phyloP scores from a whole-genome alignment of 148 eudicot genomes.

The Pharnaceum exiguum region DNA sequence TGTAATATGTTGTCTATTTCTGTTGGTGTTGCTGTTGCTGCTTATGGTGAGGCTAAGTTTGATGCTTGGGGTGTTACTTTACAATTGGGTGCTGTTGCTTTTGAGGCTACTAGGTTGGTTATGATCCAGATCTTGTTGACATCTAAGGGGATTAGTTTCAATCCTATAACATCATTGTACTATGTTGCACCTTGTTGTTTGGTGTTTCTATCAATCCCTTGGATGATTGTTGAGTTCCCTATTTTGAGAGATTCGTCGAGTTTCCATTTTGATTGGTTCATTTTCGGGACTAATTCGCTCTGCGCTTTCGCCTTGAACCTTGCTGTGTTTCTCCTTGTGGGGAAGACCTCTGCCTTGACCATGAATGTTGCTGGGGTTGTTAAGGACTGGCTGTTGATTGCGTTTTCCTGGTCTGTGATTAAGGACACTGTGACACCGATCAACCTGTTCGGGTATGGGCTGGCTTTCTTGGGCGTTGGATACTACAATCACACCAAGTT shows the following conservation, averaged over 20 bases:
- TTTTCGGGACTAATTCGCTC: slow-evolving; percentile 57
- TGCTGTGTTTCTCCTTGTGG: slow-evolving; percentile 68
- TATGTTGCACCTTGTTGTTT: slow-evolving; percentile 73
- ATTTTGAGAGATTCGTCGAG: slow-evolving; percentile 42
- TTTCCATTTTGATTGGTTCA: slow-evolving; percentile 51
- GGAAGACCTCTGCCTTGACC: slow-evolving; percentile 70
- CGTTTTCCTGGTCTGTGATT: slow-evolving; percentile 72
- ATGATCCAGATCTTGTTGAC: slow-evolving; percentile 56
- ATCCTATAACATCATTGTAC: slow-evolving; percentile 57
- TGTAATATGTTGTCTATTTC: slow-evolving; percentile 63
- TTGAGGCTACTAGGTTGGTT: slow-evolving; percentile 64
- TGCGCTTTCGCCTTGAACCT: slow-evolving; percentile 73
- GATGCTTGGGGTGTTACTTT: slow-evolving; percentile 59
- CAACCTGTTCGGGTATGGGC: slow-evolving; percentile 56
- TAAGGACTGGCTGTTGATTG: slow-evolving; percentile 78
- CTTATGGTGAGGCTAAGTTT: slow-evolving; percentile 68
- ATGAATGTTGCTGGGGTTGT: slow-evolving; percentile 86
- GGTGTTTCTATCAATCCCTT: slow-evolving; percentile 52
- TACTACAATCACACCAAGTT: slow-evolving; percentile 62
- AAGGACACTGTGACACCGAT: slow-evolving; percentile 64
- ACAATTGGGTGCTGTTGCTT: slow-evolving; percentile 61
- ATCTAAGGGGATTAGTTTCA: slow-evolving; percentile 53
- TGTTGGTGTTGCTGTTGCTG: slow-evolving; percentile 68
- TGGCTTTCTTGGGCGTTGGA: slow-evolving; percentile 63
- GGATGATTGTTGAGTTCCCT: slow-evolving; percentile 63